These are phyloP conservation scores for Mycena filopes DNA, from an alignment of 768 basidiomycete species.

Conservation along the genomic window DNA sequence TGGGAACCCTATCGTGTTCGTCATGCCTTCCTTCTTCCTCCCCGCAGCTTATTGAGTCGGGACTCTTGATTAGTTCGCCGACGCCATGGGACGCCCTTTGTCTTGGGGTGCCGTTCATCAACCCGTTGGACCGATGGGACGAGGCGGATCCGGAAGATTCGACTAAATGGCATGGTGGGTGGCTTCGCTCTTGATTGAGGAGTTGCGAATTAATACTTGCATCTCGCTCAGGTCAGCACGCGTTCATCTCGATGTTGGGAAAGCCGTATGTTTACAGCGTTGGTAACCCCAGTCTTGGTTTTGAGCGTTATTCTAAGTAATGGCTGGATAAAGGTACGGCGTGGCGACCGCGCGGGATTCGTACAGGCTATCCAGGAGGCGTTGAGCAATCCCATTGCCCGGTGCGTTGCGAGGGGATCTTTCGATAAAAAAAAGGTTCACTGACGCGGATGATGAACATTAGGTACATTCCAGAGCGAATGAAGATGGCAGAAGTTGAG, in stretches of 20 bases:
- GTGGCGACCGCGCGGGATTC: slow-evolving; percentile 3
- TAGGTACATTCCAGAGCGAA: slow-evolving; percentile 14
- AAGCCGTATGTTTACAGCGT: slow-evolving; percentile 23
- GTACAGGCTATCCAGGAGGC: slow-evolving; percentile 3
- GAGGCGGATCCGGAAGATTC: not conserved
- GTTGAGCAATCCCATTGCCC: slow-evolving; percentile 1
- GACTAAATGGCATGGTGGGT: slow-evolving; percentile 7
- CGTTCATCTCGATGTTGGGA: slow-evolving; percentile 1
- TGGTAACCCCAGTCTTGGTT: not conserved
- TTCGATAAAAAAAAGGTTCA: too few relatives aligned
- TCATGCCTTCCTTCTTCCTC: not conserved
- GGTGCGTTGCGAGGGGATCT: not conserved
- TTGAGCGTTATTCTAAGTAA: not conserved
- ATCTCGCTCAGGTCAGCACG: slow-evolving; percentile 21
- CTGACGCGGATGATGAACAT: not conserved
- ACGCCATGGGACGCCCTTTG: slow-evolving; percentile 17
- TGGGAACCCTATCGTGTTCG: slow-evolving; percentile 8
- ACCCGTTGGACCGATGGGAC: slow-evolving; percentile 7
- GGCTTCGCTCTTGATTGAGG: not conserved
- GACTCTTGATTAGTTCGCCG: slow-evolving; percentile 8
- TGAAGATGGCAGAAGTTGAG: slow-evolving; percentile 3
- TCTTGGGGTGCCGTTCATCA: slow-evolving; percentile 13
- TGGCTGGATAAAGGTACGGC: not conserved
- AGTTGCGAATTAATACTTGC: too few relatives aligned
- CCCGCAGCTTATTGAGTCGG: too few relatives aligned